A percentile compares a stretch with the other conserved stretches of the same genome.
Evolutionary conservation across 2,329 filamentous ascomycete genomes (phyloP).

Genomic region (Fusarium sp.): DNA sequence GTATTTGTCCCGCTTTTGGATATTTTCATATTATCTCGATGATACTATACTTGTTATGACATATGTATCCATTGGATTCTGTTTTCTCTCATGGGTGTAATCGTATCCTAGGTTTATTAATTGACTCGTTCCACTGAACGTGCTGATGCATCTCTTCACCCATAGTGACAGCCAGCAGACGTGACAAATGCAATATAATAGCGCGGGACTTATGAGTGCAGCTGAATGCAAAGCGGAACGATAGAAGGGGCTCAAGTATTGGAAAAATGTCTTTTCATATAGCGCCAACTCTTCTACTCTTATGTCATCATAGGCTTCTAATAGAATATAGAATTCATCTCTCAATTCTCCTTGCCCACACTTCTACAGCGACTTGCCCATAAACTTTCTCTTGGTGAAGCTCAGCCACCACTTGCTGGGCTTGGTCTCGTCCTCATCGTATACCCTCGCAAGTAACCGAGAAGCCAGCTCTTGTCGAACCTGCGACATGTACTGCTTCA

Average conservation of each 20-base stretch:
- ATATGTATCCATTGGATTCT: no score
- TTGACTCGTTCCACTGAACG: no score
- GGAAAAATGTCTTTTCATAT: constrained; percentile 34
- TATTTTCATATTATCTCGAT: no score
- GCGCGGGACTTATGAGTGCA: neutral
- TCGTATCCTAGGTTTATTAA: no score
- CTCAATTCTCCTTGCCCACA: neutral
- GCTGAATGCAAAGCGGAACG: neutral
- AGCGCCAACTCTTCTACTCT: constrained; percentile 27
- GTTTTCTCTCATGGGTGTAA: no score
- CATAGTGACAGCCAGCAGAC: neutral
- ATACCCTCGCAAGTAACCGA: constrained; percentile 85
- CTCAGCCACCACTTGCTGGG: constrained; percentile 95
- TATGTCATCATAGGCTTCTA: constrained; percentile 38
- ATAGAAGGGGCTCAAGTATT: constrained; percentile 9
- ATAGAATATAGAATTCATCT: constrained; percentile 17
- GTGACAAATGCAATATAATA: neutral
- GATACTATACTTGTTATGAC: no score
- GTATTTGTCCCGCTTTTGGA: no score
- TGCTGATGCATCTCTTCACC: no score
- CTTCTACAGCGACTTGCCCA: constrained; percentile 85
- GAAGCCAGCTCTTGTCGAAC: constrained; percentile 90
- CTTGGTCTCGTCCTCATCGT: constrained; percentile 78
- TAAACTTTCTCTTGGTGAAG: constrained; percentile 99
- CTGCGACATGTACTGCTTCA: constrained; percentile 90